phyloP scores from a whole-genome alignment of 208 protist genomes.

The Naegleria lovaniensis region DNA sequence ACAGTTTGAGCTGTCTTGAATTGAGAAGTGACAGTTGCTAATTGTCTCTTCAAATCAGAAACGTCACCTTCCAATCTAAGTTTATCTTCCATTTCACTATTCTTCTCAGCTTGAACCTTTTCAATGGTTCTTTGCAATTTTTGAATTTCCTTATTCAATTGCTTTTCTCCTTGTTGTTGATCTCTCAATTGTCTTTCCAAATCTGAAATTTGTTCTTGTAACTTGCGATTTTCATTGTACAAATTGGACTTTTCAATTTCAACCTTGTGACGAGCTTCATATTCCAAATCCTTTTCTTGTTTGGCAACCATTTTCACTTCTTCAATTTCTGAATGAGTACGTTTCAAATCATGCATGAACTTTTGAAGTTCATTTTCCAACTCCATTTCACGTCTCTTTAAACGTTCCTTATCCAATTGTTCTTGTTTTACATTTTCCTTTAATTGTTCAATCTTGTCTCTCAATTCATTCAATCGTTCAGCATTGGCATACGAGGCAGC shows the following conservation, averaged over 20 bases:
- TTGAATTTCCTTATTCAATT: conserved; percentile 12
- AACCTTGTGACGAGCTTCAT: neutral
- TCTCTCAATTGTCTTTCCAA: neutral
- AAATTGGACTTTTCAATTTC: neutral
- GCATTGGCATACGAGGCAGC: neutral
- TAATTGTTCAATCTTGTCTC: neutral
- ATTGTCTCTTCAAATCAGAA: conserved; percentile 6
- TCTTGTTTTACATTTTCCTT: neutral
- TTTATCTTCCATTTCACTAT: neutral
- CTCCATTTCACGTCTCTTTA: neutral
- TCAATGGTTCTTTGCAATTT: neutral
- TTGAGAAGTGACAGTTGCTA: neutral
- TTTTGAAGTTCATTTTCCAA: conserved; percentile 2
- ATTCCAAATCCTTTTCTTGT: neutral
- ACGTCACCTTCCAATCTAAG: neutral
- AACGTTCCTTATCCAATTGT: neutral
- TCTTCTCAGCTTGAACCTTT: neutral
- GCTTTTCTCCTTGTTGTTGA: neutral
- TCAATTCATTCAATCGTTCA: neutral
- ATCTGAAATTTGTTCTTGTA: neutral
- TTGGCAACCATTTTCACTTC: neutral
- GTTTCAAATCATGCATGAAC: neutral
- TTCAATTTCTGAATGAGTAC: neutral
- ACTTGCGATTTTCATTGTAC: neutral
- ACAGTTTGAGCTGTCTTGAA: neutral